phyloP scores from a whole-genome alignment of 176 grass and related monocot species.

The Rhynchospora breviuscula region DNA sequence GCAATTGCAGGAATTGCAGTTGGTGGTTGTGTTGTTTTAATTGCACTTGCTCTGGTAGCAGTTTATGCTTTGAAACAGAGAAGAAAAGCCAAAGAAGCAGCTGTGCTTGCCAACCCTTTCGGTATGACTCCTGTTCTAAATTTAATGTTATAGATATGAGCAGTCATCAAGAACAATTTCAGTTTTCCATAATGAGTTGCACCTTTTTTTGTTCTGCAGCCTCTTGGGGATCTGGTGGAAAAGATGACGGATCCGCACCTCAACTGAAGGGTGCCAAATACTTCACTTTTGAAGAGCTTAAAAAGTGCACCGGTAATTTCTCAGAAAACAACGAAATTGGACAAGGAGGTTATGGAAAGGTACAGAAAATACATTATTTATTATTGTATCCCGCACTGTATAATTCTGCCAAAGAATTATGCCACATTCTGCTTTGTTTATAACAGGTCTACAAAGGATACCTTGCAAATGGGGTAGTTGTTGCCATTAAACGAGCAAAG shows the following conservation, averaged over 20 bases:
- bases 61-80: conserved; percentile 68
- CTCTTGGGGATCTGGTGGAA: conserved; percentile 56
- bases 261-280: conserved; percentile 72
- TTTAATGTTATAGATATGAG: conserved; percentile 3
- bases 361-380: conserved; percentile 21
- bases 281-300: conserved; percentile 76
- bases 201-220: conserved; percentile 34
- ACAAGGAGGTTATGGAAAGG: conserved; percentile 81
- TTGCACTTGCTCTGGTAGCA: conserved; percentile 49
- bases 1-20: conserved; percentile 56
- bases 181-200: conserved; percentile 5
- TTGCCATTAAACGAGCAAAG: conserved; percentile 78
- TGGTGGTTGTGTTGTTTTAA: conserved; percentile 47
- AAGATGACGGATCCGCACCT: conserved; percentile 58
- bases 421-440: not conserved
- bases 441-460: conserved; percentile 77
- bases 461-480: conserved; percentile 45
- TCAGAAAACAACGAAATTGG: conserved; percentile 60
- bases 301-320: conserved; percentile 69
- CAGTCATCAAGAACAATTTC: not conserved
- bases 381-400: not conserved
- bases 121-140: conserved; percentile 37
- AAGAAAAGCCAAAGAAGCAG: conserved; percentile 34
- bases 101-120: conserved; percentile 48
- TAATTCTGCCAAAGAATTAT: not conserved